Conservation (phyloP, 305 asterid species). For the Nicotiana rustica region DNA sequence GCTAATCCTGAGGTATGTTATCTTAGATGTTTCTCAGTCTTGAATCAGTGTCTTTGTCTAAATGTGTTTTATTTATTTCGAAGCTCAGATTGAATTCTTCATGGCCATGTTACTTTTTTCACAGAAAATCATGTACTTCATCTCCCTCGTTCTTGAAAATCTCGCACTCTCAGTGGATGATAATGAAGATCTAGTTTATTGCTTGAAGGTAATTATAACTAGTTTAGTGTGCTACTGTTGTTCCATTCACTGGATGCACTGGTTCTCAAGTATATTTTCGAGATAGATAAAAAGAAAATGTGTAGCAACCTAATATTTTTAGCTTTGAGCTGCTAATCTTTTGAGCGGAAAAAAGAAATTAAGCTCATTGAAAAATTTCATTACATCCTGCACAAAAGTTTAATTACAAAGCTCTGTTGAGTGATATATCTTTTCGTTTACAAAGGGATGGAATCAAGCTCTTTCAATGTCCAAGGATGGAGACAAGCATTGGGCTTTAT, state of each 20-base stretch:
- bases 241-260: neutral
- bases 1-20: slow-evolving; percentile 84
- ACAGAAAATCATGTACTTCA: slow-evolving; percentile 96
- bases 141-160: slow-evolving; percentile 90
- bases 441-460: slow-evolving; percentile 94
- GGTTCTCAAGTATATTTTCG: neutral
- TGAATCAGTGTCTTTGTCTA: slow-evolving; percentile 17
- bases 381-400: slow-evolving; percentile 18
- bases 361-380: neutral
- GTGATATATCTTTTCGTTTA: slow-evolving; percentile 33
- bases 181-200: slow-evolving; percentile 91
- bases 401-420: slow-evolving; percentile 10
- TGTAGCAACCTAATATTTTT: neutral
- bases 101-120: slow-evolving; percentile 41
- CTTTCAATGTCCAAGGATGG: slow-evolving; percentile 66
- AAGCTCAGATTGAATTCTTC: slow-evolving; percentile 25
- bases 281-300: neutral
- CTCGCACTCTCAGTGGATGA: slow-evolving; percentile 84
- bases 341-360: slow-evolving; percentile 19
- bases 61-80: slow-evolving; percentile 10
- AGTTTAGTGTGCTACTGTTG: neutral
- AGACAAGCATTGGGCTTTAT: slow-evolving; percentile 84
- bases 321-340: slow-evolving; percentile 6
- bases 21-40: slow-evolving; percentile 24
- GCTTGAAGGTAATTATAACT: slow-evolving; percentile 79